Conservation (phyloP, 106 monocot species). For the Amphibolis antarctica region DNA sequence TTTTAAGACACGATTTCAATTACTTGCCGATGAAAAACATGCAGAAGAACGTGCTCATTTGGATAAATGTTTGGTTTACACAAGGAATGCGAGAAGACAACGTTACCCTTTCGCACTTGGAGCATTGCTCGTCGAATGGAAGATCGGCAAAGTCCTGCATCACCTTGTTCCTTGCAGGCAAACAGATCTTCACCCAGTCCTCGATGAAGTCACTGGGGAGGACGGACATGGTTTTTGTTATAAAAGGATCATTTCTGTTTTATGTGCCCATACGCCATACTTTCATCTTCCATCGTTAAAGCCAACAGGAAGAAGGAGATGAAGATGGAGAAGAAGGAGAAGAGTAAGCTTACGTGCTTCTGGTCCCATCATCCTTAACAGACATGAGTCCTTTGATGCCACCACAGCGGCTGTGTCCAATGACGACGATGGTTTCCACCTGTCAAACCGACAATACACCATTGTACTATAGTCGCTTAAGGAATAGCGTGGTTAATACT, state of each 20-base stretch:
- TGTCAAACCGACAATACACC: not conserved
- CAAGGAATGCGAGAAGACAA: not conserved
- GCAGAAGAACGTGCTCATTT: too few relatives aligned
- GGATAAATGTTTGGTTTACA: too few relatives aligned
- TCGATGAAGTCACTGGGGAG: conserved; percentile 52
- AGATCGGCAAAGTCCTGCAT: conserved; percentile 13
- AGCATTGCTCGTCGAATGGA: conserved; percentile 56
- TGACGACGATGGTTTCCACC: conserved; percentile 69
- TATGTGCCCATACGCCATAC: not conserved
- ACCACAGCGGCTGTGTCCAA: conserved; percentile 90
- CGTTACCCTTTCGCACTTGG: conserved; percentile 54
- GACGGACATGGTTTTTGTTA: not conserved
- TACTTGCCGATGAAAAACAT: not conserved
- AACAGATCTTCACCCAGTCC: conserved; percentile 69
- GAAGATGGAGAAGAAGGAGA: not conserved
- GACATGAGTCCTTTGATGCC: conserved; percentile 89
- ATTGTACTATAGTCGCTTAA: too few relatives aligned
- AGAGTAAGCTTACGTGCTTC: conserved; percentile 34
- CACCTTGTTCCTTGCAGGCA: conserved; percentile 49
- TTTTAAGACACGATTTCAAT: not conserved
- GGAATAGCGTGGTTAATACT: too few relatives aligned
- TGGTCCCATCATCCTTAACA: conserved; percentile 37
- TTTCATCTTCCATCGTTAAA: too few relatives aligned
- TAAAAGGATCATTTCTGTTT: too few relatives aligned
- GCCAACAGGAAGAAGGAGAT: not conserved